Base-by-base conservation (phyloP, 2,329 filamentous ascomycete species). In the Fusarium sp. region DNA sequence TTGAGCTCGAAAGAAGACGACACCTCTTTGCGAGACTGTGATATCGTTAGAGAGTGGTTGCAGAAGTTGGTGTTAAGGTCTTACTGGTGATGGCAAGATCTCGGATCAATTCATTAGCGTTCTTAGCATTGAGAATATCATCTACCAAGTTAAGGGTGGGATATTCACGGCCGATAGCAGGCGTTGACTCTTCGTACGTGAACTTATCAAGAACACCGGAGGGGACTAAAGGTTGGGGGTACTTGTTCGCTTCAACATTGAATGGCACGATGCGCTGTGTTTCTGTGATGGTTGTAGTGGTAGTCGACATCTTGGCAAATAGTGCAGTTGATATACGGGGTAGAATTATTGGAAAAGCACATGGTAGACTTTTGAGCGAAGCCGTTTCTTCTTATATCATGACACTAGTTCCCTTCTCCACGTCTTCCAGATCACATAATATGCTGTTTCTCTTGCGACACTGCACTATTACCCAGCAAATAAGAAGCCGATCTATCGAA, bases 1-100 rank as follows among this genome's bases (percentile, higher is more conserved):
- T 63, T 91, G 88, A 11, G 82, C 80, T 15, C 88, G 84, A 75
- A 90, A 88, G 76, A 90, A 89, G 39, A 90, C 87, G 4, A 90
- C 88, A 3, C 87, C 87, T 15, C 88, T 82, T 64, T 86, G 83
- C 2, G 88, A 88, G 64, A 90, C 87, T 88, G 11, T 0, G n/a
- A 2, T 9, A 0, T 1, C 46, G n/a, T 46, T 36, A 58, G 40
- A 9, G 4, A 15, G 2, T 11, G 14, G 18, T 43, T 11, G 11
- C 2, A 1, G 25, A 7, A 4, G 7, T 33, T 42, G 4, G 3
- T 5, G 25, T 7, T 3, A 9, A 10, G 6, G 4, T 65, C 77
- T 57, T 76, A 88, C 86, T 84, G 1, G 85, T 88, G 52, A 90
- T 86, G 17, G 86, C 88, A 1, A 91, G 79, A 66, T 90, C 88